phyloP scores from a whole-genome alignment of 108 stramenopile genomes.

The Cyclotella baltica region DNA sequence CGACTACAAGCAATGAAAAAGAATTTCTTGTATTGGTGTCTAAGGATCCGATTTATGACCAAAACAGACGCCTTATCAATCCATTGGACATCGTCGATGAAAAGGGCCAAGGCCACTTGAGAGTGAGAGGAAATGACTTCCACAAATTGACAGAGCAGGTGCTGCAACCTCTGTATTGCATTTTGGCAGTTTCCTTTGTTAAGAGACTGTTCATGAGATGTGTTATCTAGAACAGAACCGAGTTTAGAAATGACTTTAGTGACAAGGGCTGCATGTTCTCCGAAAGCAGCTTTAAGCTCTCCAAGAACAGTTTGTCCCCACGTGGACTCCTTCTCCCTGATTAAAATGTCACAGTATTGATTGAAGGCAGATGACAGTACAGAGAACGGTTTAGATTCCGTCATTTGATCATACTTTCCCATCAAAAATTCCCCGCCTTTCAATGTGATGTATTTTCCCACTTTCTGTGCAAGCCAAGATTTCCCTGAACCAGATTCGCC shows the following conservation, averaged over 20 bases:
- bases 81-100: slow-evolving; percentile 47
- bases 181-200: background rate
- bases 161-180: slow-evolving; percentile 16
- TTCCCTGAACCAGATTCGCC: slow-evolving; percentile 12
- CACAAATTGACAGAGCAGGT: slow-evolving; percentile 26
- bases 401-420: slow-evolving; percentile 39
- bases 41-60: slow-evolving; percentile 20
- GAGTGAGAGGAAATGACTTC: slow-evolving; percentile 15
- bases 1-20: slow-evolving; percentile 28
- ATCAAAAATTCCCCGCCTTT: slow-evolving; percentile 22
- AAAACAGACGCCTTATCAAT: slow-evolving; percentile 16
- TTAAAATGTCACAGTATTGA: slow-evolving; percentile 15
- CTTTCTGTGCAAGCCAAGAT: background rate
- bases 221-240: slow-evolving; percentile 6
- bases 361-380: slow-evolving; percentile 25
- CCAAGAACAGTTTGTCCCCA: background rate
- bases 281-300: slow-evolving; percentile 5
- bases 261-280: slow-evolving; percentile 8
- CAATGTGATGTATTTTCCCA: background rate
- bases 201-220: too few relatives aligned
- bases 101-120: background rate
- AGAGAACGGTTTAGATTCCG: slow-evolving; percentile 19
- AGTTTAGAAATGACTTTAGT: slow-evolving; percentile 20
- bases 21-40: background rate
- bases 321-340: background rate